These are phyloP conservation scores for Rhodotorula sp. DNA, from an alignment of 1,284 basidiomycete genomes.

Conservation along the genomic window DNA sequence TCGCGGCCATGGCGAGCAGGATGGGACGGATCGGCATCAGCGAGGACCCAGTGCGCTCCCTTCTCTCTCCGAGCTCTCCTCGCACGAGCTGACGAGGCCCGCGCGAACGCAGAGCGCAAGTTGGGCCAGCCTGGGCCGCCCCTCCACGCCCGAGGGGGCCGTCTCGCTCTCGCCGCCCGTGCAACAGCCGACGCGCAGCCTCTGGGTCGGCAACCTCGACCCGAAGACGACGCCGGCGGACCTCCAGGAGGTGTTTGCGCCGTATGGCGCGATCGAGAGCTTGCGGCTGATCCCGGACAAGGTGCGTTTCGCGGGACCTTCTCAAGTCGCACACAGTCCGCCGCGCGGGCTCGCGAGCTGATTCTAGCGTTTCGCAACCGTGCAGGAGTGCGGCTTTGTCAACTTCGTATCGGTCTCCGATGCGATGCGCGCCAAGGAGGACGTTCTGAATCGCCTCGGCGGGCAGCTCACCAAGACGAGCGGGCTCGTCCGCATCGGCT, in stretches of 20 bases:
- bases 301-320: constrained; percentile 57
- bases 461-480: constrained; percentile 85
- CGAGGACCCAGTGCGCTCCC: constrained; percentile 26
- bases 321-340: background rate
- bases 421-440: constrained; percentile 93
- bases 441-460: constrained; percentile 89
- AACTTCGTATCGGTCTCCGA: constrained; percentile 95
- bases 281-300: constrained; percentile 92
- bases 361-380: too few species aligned
- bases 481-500: constrained; percentile 92
- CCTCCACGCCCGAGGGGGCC: constrained; percentile 42
- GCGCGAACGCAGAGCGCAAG: background rate
- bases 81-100: background rate
- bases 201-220: constrained; percentile 98
- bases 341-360: too few species aligned
- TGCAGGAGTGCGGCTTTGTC: constrained; percentile 94
- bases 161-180: constrained; percentile 40
- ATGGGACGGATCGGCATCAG: constrained; percentile 27
- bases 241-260: constrained; percentile 89
- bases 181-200: constrained; percentile 87
- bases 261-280: constrained; percentile 95
- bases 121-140: constrained; percentile 13
- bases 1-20: constrained; percentile 19
- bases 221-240: constrained; percentile 90
- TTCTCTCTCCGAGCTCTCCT: constrained; percentile 4